Base-by-base conservation (phyloP, 768 basidiomycete species). In the Suillus cothurnatus region DNA sequence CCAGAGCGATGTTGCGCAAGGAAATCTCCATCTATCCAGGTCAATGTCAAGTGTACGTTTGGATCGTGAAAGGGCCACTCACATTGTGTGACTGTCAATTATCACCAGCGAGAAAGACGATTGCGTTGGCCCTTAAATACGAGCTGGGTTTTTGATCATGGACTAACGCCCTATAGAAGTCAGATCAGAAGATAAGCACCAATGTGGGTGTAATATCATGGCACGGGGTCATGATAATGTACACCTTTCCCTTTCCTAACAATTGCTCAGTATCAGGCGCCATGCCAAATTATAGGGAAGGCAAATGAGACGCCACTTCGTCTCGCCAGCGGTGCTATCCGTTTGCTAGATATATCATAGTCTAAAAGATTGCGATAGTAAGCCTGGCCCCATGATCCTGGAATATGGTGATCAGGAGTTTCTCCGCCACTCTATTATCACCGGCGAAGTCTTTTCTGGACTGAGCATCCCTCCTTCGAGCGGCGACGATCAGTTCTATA, bases 261-360 rank as follows among this genome's bases (percentile, higher is more conserved):
- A 41, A 34, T 34, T 31, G 21, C 36, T 5, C 43, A 0, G 26
- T 26, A 55, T 52, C 36, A 53, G 17, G 19, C 57, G 26, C 26
- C 11, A 19, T 41, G 26, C 17, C 57, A 19, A 39, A 26, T 17
- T 39, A 28, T 58, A 23, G 19, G 57, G 23, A 58, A 28, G 38
- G 26, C 2, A 26, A 7, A 39, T 58, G 8, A 88, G 68, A 65
- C 86, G 82, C 71, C 87, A 78, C 66, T 86, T 83, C 70, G 88
- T 88, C 39, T 83, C 85, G 53, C 79, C 57, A 69, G 71, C 60
- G 38, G 57, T 19, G 38, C 38, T 28, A 26, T 28, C 39, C 12
- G 23, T 39, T 26, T 41, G 58, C 36, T 28, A 50, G 49, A 50
- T 50, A 28, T 23, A 41, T 71, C 64, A 66, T 56, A 34, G 56